These are phyloP conservation scores for Aspergillus ustus DNA, from an alignment of 2,329 filamentous ascomycete species.

Conservation along the genomic window DNA sequence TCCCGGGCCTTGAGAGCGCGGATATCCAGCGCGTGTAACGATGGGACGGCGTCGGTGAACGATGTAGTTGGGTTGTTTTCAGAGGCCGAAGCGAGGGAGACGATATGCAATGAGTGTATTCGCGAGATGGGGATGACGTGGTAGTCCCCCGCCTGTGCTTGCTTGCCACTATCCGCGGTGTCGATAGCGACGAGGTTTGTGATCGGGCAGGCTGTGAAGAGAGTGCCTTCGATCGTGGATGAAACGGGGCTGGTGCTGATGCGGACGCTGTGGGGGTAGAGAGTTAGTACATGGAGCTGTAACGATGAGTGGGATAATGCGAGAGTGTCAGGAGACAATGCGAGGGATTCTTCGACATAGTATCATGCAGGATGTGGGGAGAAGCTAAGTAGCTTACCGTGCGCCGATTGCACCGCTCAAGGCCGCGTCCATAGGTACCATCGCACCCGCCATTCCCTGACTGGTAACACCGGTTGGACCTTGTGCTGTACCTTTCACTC, in stretches of 20 bases:
- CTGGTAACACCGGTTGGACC: slow-evolving; percentile 38
- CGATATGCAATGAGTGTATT: slow-evolving; percentile 61
- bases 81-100: slow-evolving; percentile 46
- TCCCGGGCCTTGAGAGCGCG: slow-evolving; percentile 60
- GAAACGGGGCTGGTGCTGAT: slow-evolving; percentile 59
- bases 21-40: slow-evolving; percentile 55
- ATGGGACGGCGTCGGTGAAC: slow-evolving; percentile 53
- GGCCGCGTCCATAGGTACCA: slow-evolving; percentile 57
- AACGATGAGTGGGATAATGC: not conserved
- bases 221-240: slow-evolving; percentile 62
- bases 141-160: slow-evolving; percentile 57
- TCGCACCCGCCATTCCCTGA: slow-evolving; percentile 47
- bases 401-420: slow-evolving; percentile 66
- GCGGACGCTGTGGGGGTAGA: slow-evolving; percentile 54
- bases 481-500: slow-evolving; percentile 53
- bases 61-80: slow-evolving; percentile 40
- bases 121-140: slow-evolving; percentile 65
- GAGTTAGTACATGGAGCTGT: slow-evolving; percentile 6
- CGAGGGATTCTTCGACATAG: not conserved
- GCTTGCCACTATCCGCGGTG: slow-evolving; percentile 45
- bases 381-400: slow-evolving; percentile 50
- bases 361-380: slow-evolving; percentile 4
- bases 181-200: slow-evolving; percentile 67
- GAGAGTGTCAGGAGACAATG: not conserved
- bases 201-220: slow-evolving; percentile 65